These are phyloP conservation scores for Fusarium nygamai DNA, from an alignment of 2,329 filamentous ascomycete genomes.

Conservation along the genomic window DNA sequence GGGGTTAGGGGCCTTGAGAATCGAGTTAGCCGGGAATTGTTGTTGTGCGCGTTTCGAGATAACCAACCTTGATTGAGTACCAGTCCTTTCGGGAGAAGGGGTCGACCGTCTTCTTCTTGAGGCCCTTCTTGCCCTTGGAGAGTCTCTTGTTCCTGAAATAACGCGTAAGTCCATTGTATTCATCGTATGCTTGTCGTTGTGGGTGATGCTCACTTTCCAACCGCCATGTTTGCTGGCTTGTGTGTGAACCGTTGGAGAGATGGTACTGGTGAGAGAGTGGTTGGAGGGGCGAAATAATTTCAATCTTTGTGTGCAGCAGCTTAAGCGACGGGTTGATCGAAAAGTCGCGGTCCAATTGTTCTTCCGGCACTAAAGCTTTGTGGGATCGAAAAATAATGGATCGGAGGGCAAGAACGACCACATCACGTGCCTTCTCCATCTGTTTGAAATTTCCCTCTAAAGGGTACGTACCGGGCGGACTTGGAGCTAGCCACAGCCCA, in stretches of 20 bases:
- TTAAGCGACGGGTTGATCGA: conserved; percentile 51
- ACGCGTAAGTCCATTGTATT: conserved; percentile 37
- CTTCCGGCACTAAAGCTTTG: conserved; percentile 40
- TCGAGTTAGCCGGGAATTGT: conserved; percentile 28
- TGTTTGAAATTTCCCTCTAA: background rate
- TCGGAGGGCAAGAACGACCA: conserved; percentile 21
- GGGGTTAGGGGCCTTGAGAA: conserved; percentile 82
- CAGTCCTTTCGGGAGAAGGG: conserved; percentile 99
- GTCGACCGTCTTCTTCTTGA: conserved; percentile 99
- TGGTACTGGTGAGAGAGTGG: conserved; percentile 53
- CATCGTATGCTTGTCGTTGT: conserved; percentile 4
- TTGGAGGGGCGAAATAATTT: conserved; percentile 55
- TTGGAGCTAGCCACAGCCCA: background rate
- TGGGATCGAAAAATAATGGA: conserved; percentile 25
- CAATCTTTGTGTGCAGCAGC: conserved; percentile 53
- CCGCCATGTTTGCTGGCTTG: conserved; percentile 67
- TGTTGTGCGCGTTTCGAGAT: background rate
- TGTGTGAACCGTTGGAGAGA: conserved; percentile 55
- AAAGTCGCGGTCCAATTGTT: conserved; percentile 42
- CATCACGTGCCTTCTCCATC: conserved; percentile 35
- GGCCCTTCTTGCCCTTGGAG: conserved; percentile 99
- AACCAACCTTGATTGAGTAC: conserved; percentile 89
- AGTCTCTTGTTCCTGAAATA: conserved; percentile 94
- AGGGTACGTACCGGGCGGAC: background rate
- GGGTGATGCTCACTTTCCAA: conserved; percentile 64